Evolutionary conservation across 768 basidiomycete species (phyloP).

Genomic region (Strobilomyces confusus): DNA sequence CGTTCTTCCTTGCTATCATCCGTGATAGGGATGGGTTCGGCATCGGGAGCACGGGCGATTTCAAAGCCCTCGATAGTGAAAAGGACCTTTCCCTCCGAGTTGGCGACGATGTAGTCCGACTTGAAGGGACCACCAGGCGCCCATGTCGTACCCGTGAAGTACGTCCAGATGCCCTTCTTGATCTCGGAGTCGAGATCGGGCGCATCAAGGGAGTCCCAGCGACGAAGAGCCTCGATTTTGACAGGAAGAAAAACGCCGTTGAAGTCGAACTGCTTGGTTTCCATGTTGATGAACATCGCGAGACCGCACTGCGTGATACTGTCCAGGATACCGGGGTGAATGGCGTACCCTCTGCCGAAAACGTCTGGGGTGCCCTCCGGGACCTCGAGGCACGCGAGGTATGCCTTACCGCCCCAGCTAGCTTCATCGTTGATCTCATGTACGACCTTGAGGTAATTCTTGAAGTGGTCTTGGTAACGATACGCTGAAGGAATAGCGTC

Average conservation of each 20-base stretch:
- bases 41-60: conserved; percentile 29
- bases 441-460: conserved; percentile 26
- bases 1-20: conserved; percentile 28
- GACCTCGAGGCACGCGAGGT: conserved; percentile 23
- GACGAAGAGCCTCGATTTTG: conserved; percentile 28
- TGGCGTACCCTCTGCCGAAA: conserved; percentile 27
- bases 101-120: conserved; percentile 27
- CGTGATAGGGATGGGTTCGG: conserved; percentile 23
- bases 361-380: conserved; percentile 25
- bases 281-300: conserved; percentile 29
- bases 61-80: conserved; percentile 35
- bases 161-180: conserved; percentile 30
- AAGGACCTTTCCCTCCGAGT: conserved; percentile 27
- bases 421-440: conserved; percentile 27
- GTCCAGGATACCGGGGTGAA: conserved; percentile 34
- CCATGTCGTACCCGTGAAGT: conserved; percentile 24
- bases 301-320: conserved; percentile 32
- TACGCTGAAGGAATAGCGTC: conserved; percentile 17
- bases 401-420: conserved; percentile 26
- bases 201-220: conserved; percentile 27
- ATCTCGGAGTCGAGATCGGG: conserved; percentile 23
- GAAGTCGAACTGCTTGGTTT: conserved; percentile 29
- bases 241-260: conserved; percentile 31
- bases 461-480: conserved; percentile 24
- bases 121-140: conserved; percentile 21